A percentile compares a stretch with the other conserved stretches of the same genome.
phyloP scores from a whole-genome alignment of 164 flowering plant genomes.

The Piper longum region DNA sequence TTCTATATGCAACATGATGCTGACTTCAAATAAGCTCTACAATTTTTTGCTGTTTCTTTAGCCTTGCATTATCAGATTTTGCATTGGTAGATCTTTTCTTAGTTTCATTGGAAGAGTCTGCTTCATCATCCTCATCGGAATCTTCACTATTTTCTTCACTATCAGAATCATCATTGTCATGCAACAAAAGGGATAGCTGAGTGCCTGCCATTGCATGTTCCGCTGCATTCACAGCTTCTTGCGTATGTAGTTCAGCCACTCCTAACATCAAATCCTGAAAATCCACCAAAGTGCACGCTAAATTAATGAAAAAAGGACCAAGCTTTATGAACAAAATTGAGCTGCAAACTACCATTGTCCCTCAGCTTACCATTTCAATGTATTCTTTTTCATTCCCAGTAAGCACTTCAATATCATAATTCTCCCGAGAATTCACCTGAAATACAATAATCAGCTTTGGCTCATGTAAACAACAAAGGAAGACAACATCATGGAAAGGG shows the following conservation, averaged over 20 bases:
- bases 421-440: conserved; percentile 35
- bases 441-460: not conserved
- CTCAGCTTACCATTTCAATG: conserved; percentile 63
- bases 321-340: too few species aligned
- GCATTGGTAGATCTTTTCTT: conserved; percentile 10
- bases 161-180: conserved; percentile 14
- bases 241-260: conserved; percentile 76
- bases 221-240: conserved; percentile 84
- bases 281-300: not conserved
- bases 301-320: not conserved
- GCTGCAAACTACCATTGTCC: too few species aligned
- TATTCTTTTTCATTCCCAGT: conserved; percentile 57
- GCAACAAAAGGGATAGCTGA: conserved; percentile 21
- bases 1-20: not conserved
- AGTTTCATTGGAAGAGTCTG: not conserved
- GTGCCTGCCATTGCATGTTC: conserved; percentile 50
- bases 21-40: conserved; percentile 30
- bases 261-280: conserved; percentile 77
- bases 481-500: too few species aligned
- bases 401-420: conserved; percentile 63
- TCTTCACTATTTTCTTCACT: not conserved
- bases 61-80: conserved; percentile 4
- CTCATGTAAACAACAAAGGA: too few species aligned
- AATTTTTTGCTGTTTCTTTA: conserved; percentile 32
- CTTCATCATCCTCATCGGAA: not conserved